These are phyloP conservation scores for Puccinia triticina DNA, from an alignment of 1,284 basidiomycete species.

Conservation along the genomic window DNA sequence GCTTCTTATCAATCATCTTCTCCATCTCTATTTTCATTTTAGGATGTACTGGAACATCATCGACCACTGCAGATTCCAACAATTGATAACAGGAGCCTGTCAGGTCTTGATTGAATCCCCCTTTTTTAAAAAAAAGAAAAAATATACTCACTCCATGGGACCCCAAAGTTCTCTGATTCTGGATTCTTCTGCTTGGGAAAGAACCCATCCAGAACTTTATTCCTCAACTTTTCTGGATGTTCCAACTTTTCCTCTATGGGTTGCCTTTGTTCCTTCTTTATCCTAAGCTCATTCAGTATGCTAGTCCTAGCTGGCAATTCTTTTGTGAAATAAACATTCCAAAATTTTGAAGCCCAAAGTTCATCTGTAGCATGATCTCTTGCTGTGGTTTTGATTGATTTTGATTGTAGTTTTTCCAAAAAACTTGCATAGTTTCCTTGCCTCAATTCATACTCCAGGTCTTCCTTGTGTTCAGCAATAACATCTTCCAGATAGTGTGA, in stretches of 20 bases:
- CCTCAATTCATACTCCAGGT: background rate
- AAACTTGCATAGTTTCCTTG: background rate
- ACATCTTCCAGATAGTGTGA: background rate
- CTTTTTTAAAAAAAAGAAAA: too few relatives aligned
- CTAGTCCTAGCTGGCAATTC: background rate
- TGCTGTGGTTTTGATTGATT: background rate
- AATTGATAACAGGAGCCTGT: too few relatives aligned
- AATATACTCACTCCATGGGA: too few relatives aligned
- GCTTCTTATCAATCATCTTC: background rate
- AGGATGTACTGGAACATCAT: background rate
- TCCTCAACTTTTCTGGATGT: too few relatives aligned
- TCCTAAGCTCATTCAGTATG: too few relatives aligned
- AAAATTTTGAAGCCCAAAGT: background rate
- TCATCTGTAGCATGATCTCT: background rate
- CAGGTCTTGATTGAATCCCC: too few relatives aligned
- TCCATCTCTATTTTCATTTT: background rate
- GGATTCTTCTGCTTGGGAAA: too few relatives aligned
- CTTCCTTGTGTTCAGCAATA: background rate
- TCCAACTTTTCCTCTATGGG: too few relatives aligned
- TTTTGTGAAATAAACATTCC: slow-evolving; percentile 2
- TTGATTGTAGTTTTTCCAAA: background rate
- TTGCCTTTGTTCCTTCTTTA: background rate
- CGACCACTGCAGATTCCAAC: too few relatives aligned
- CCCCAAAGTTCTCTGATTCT: too few relatives aligned
- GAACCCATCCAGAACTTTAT: too few relatives aligned